A percentile compares a stretch with the other conserved stretches of the same genome.
These are phyloP conservation scores for Fusarium nisikadoi DNA, from an alignment of 2,329 filamentous ascomycete species.

Conservation along the genomic window DNA sequence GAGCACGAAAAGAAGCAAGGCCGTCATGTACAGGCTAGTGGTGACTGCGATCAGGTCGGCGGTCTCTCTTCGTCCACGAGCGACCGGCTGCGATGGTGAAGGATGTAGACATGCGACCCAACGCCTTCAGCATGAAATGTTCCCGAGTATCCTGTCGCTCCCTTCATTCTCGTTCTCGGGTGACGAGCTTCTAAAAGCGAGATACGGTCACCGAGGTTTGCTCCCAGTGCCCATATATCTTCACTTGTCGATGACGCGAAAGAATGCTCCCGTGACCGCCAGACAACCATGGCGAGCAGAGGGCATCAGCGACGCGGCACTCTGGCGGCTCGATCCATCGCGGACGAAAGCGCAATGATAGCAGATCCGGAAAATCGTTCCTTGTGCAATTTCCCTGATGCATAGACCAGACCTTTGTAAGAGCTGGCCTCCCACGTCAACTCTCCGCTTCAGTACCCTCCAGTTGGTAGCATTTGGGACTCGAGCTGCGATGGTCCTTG, in stretches of 20 bases:
- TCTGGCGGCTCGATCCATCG: rapidly evolving
- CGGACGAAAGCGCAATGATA: too few relatives aligned
- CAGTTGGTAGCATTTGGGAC: background rate
- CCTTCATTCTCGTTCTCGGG: background rate
- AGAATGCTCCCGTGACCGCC: background rate
- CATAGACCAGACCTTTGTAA: background rate
- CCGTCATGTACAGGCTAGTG: background rate
- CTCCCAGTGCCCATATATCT: background rate
- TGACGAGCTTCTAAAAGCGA: background rate
- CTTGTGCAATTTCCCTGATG: background rate
- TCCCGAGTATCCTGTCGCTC: too few relatives aligned
- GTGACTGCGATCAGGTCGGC: background rate
- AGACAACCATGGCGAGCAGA: background rate
- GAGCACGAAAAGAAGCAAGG: background rate
- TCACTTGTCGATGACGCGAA: background rate
- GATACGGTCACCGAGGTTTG: background rate
- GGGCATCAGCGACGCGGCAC: background rate
- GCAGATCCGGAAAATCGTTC: background rate
- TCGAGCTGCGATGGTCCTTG: background rate
- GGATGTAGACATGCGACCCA: background rate
- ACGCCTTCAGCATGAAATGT: background rate
- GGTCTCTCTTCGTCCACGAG: background rate
- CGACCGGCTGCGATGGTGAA: background rate
- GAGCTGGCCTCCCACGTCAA: background rate
- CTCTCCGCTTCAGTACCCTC: background rate